Conservation (phyloP, 441 rosid species). For the Erodium texanum region DNA sequence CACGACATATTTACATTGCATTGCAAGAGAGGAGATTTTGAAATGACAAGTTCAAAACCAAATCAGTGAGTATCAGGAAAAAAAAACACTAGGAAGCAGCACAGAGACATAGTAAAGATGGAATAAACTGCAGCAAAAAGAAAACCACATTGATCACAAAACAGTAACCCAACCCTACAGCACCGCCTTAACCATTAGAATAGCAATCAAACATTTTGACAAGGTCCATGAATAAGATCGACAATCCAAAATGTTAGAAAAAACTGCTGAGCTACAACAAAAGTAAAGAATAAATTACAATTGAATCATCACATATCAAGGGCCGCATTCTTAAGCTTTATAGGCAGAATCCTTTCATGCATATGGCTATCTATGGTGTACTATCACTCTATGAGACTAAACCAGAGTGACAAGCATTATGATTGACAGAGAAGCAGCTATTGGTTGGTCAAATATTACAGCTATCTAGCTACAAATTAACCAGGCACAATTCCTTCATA, state of each 20-base stretch:
- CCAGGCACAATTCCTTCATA: background rate
- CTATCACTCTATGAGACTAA: background rate
- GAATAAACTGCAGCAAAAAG: background rate
- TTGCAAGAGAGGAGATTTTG: too few relatives aligned
- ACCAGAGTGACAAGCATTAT: background rate
- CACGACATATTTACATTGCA: background rate
- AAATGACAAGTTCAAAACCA: background rate
- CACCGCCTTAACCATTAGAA: background rate
- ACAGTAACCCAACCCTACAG: background rate
- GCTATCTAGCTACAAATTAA: background rate
- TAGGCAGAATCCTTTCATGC: background rate
- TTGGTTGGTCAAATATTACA: background rate
- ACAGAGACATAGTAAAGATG: background rate
- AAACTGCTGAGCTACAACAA: background rate
- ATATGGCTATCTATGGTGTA: background rate
- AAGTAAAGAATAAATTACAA: background rate
- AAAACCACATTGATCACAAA: background rate
- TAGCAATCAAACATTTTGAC: constrained; percentile 1
- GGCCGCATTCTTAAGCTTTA: background rate
- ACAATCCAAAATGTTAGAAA: background rate
- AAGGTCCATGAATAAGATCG: background rate
- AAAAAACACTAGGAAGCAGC: background rate
- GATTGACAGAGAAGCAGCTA: background rate
- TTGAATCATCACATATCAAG: background rate
- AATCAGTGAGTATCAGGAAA: background rate